phyloP scores from a whole-genome alignment of 2,329 filamentous ascomycete species.

The Paecilomyces variotii region DNA sequence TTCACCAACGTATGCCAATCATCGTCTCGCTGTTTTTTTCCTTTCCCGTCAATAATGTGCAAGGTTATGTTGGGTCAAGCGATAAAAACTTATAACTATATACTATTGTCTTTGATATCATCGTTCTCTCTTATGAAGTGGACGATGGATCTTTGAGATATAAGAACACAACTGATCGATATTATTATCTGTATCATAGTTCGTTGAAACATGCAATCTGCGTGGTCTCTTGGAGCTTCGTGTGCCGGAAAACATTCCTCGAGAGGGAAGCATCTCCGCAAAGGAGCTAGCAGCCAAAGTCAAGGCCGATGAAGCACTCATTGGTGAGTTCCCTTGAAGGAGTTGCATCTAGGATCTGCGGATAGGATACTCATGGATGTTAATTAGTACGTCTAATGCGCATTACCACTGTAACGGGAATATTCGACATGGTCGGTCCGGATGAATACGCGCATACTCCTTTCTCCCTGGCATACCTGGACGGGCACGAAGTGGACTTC shows the following conservation, averaged over 20 bases:
- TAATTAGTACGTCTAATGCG: constrained; percentile 18
- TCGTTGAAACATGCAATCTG: constrained; percentile 12
- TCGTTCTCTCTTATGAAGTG: too few species aligned
- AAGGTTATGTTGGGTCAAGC: not conserved
- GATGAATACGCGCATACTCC: constrained; percentile 20
- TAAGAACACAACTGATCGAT: not conserved
- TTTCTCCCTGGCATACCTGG: constrained; percentile 19
- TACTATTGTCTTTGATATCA: too few species aligned
- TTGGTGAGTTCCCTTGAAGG: constrained; percentile 9
- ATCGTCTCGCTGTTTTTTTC: not conserved
- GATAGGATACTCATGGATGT: not conserved
- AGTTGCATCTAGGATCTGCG: not conserved
- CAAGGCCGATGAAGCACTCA: constrained; percentile 14
- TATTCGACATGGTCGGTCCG: constrained; percentile 17
- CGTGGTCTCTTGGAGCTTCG: constrained; percentile 12
- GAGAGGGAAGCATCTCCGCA: constrained; percentile 15
- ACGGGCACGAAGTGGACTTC: constrained; percentile 17
- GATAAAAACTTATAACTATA: not conserved
- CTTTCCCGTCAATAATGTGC: not conserved
- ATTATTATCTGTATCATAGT: constrained; percentile 4
- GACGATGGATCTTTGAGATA: not conserved
- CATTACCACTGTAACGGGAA: constrained; percentile 19
- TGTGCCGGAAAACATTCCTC: constrained; percentile 19
- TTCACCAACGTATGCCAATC: constrained; percentile 15
- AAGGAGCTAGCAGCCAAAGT: constrained; percentile 12